Percentiles rank a stretch among this genome's conserved stretches.
These are phyloP conservation scores for Coprinopsis strossmayeri DNA, from an alignment of 768 basidiomycete species.

Conservation along the genomic window DNA sequence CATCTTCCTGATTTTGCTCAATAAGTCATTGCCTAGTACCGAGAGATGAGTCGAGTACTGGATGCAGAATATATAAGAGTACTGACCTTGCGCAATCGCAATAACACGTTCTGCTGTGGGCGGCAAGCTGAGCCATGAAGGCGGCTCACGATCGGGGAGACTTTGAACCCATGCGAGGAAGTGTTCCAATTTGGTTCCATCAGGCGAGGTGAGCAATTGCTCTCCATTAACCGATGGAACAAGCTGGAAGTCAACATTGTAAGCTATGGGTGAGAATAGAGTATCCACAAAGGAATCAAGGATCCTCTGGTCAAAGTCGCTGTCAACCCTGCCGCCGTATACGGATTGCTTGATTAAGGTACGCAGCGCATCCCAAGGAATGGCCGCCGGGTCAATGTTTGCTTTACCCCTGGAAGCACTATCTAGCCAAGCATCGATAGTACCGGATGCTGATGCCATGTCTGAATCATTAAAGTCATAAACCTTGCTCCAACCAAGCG, in stretches of 20 bases:
- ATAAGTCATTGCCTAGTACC: conserved; percentile 64
- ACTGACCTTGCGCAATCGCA: conserved; percentile 80
- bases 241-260: conserved; percentile 89
- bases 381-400: conserved; percentile 85
- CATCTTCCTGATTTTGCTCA: conserved; percentile 91
- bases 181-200: conserved; percentile 88
- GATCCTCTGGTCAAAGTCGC: conserved; percentile 90
- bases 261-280: conserved; percentile 82
- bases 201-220: conserved; percentile 65
- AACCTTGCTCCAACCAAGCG: conserved; percentile 92
- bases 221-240: conserved; percentile 58
- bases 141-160: conserved; percentile 89
- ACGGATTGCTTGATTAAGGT: conserved; percentile 93
- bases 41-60: neutral
- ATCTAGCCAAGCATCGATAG: conserved; percentile 88
- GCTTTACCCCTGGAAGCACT: conserved; percentile 78
- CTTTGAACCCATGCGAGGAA: conserved; percentile 87
- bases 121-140: conserved; percentile 90
- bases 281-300: conserved; percentile 90
- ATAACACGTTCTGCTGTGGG: conserved; percentile 90
- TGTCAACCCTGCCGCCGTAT: conserved; percentile 91
- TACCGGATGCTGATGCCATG: conserved; percentile 85
- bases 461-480: conserved; percentile 99
- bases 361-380: conserved; percentile 95
- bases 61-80: neutral